Evolutionary conservation across 495 filamentous ascomycete genomes (phyloP).

Genomic region (Astrothelium subdiscretum): DNA sequence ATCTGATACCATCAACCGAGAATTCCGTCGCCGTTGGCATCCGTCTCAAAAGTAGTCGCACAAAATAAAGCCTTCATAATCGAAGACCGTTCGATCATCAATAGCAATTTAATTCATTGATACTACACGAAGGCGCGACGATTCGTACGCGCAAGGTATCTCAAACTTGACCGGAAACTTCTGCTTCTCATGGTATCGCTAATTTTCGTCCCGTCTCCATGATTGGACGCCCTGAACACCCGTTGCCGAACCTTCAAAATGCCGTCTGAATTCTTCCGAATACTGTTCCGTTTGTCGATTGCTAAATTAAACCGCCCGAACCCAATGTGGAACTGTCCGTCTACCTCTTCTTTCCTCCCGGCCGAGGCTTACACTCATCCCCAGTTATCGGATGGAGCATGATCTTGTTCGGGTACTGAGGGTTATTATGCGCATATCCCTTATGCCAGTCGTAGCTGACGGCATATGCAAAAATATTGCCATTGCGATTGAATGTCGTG

Average conservation of each 20-base stretch:
- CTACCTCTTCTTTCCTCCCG: slow-evolving; percentile 60
- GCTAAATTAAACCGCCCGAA: not conserved
- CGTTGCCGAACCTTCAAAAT: not conserved
- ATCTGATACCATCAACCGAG: too few relatives aligned
- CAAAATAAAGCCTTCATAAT: too few relatives aligned
- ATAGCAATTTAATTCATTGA: too few relatives aligned
- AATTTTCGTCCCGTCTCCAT: not conserved
- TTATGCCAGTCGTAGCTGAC: slow-evolving; percentile 95
- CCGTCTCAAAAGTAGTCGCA: too few relatives aligned
- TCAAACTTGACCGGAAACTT: too few relatives aligned
- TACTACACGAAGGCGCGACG: too few relatives aligned
- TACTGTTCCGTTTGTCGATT: too few relatives aligned
- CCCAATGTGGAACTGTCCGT: not conserved
- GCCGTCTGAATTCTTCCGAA: not conserved
- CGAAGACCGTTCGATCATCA: too few relatives aligned
- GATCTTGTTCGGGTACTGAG: slow-evolving; percentile 62
- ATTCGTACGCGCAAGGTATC: too few relatives aligned
- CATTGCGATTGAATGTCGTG: slow-evolving; percentile 63
- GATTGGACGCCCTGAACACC: not conserved
- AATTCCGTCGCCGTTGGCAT: too few relatives aligned
- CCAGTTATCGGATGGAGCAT: slow-evolving; percentile 69
- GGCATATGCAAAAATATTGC: slow-evolving; percentile 79
- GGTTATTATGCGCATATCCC: slow-evolving; percentile 63
- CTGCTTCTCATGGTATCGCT: too few relatives aligned
- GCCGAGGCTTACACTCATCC: slow-evolving; percentile 75